Evolutionary conservation across 2,329 filamentous ascomycete species (phyloP).

Genomic region (Aspergillus niger): DNA sequence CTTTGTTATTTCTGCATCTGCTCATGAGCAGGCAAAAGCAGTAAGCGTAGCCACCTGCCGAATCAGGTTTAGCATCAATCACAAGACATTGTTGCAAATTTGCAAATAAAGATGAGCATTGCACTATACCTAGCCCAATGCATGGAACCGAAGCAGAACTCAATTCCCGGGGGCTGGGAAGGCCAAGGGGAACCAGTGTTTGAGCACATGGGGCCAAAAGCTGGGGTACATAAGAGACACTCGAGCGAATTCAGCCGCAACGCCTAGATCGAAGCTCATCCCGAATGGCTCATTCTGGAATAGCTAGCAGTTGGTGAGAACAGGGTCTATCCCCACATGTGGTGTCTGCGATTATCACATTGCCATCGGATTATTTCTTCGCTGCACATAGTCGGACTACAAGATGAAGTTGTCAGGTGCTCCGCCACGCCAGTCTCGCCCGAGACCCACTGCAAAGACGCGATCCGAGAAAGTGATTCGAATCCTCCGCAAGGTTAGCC

Average conservation of each 20-base stretch:
- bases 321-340: neutral
- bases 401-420: neutral
- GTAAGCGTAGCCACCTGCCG: neutral
- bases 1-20: neutral
- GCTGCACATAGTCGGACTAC: neutral
- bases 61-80: neutral
- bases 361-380: neutral
- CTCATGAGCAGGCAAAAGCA: neutral
- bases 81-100: neutral
- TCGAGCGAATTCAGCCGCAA: neutral
- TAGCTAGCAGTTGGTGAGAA: neutral
- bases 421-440: no score
- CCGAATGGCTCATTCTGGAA: neutral
- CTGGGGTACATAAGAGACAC: neutral
- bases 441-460: no score
- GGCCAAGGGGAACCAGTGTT: slow-evolving; percentile 7
- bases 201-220: slow-evolving; percentile 7
- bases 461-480: no score
- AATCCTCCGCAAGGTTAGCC: no score
- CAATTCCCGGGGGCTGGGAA: neutral
- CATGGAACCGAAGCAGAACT: neutral
- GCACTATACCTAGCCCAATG: neutral
- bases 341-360: neutral
- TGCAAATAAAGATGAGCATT: neutral
- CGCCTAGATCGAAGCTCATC: neutral